These are phyloP conservation scores for Barnettozyma pratensis DNA, from an alignment of 805 yeast species.

Conservation along the genomic window DNA sequence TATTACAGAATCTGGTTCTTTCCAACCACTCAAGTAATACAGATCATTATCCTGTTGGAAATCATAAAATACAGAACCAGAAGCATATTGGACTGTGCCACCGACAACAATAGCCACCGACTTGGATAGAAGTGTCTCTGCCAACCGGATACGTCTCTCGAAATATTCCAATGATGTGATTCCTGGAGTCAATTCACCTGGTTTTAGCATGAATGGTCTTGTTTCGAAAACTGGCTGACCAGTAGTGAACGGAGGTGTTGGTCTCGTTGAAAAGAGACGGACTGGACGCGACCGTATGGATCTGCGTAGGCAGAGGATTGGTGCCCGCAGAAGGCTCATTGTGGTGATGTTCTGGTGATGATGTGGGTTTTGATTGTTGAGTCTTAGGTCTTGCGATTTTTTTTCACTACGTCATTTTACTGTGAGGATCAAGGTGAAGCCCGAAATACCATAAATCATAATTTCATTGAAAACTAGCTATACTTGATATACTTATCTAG, in stretches of 20 bases:
- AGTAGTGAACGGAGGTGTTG: slow-evolving; percentile 33
- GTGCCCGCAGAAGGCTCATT: not conserved
- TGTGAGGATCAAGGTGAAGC: no score
- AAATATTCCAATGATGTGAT: slow-evolving; percentile 81
- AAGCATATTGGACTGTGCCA: slow-evolving; percentile 64
- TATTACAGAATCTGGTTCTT: slow-evolving; percentile 78
- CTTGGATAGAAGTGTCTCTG: slow-evolving; percentile 50
- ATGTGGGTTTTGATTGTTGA: not conserved
- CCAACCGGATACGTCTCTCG: slow-evolving; percentile 58
- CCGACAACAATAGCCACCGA: slow-evolving; percentile 77
- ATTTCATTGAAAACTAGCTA: no score
- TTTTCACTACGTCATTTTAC: no score
- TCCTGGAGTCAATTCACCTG: slow-evolving; percentile 86
- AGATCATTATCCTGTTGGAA: slow-evolving; percentile 92
- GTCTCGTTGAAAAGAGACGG: slow-evolving; percentile 8
- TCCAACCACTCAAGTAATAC: slow-evolving; percentile 85
- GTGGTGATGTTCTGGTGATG: not conserved
- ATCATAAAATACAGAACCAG: slow-evolving; percentile 87
- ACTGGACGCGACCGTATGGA: not conserved
- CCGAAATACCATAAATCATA: no score
- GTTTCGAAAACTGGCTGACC: slow-evolving; percentile 92
- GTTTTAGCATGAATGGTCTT: slow-evolving; percentile 64
- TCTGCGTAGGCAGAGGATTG: not conserved
- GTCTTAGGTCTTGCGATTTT: no score
- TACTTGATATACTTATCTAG: not conserved